Conservation (phyloP, 1,284 basidiomycete genomes). For the Testicularia cyperi region DNA sequence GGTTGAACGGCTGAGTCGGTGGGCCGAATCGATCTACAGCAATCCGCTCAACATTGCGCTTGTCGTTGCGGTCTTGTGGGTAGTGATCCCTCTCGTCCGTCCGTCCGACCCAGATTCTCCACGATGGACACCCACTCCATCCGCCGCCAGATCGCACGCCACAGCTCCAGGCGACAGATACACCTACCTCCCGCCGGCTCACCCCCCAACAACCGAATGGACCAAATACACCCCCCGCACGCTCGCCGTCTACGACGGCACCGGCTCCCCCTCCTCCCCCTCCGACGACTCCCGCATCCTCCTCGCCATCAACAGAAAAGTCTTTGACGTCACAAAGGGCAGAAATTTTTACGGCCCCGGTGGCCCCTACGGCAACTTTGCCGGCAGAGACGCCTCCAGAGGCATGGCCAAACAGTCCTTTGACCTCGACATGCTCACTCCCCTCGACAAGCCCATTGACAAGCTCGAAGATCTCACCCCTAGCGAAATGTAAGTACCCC, state of each 20-base stretch:
- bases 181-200: conserved; percentile 45
- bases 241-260: conserved; percentile 54
- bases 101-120: conserved; percentile 29
- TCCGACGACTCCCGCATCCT: conserved; percentile 66
- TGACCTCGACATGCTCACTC: conserved; percentile 83
- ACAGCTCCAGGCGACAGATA: conserved; percentile 33
- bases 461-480: conserved; percentile 73
- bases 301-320: conserved; percentile 80
- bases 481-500: conserved; percentile 82
- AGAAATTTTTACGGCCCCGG: conserved; percentile 88
- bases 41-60: conserved; percentile 51
- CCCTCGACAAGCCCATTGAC: conserved; percentile 81
- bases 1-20: too few species aligned
- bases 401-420: conserved; percentile 98
- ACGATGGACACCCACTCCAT: conserved; percentile 26
- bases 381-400: conserved; percentile 85
- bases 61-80: conserved; percentile 32
- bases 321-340: conserved; percentile 87
- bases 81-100: conserved; percentile 35
- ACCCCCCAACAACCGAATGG: conserved; percentile 48
- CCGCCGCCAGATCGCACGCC: conserved; percentile 27
- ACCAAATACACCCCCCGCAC: conserved; percentile 54
- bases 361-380: conserved; percentile 95
- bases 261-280: conserved; percentile 8
- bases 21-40: conserved; percentile 30